Conservation (phyloP, 768 basidiomycete species). For the Calvatia gigantea region DNA sequence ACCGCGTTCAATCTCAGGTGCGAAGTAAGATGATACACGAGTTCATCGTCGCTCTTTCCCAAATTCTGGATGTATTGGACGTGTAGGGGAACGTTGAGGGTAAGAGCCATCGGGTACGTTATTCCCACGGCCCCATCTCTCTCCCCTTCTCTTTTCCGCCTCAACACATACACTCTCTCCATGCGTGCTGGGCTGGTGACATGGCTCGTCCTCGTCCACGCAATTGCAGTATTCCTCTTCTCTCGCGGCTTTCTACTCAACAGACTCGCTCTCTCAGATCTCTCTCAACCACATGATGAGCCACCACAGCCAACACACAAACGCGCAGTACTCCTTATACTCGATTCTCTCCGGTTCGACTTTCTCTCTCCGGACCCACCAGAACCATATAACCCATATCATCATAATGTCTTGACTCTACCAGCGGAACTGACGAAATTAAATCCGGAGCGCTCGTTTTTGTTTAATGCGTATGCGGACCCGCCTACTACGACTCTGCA, state of each 20-base stretch:
- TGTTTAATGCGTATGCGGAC: conserved; percentile 89
- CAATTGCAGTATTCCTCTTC: conserved; percentile 84
- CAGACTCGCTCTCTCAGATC: conserved; percentile 64
- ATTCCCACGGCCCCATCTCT: background rate
- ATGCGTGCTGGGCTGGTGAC: conserved; percentile 27
- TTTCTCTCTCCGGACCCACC: conserved; percentile 78
- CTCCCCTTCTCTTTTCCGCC: too few relatives aligned
- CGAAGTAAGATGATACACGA: conserved; percentile 85
- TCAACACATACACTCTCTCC: too few relatives aligned
- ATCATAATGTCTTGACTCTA: conserved; percentile 80
- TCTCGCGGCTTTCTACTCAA: conserved; percentile 88
- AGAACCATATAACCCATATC: conserved; percentile 56
- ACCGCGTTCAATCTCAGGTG: conserved; percentile 95
- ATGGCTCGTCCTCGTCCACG: conserved; percentile 66
- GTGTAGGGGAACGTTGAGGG: conserved; percentile 46
- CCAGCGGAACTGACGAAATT: conserved; percentile 66
- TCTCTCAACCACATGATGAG: conserved; percentile 42
- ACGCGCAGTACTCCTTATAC: conserved; percentile 79
- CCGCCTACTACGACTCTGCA: conserved; percentile 96
- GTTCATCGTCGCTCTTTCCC: conserved; percentile 79
- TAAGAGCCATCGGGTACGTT: background rate
- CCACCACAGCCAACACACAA: conserved; percentile 64
- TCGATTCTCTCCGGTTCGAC: conserved; percentile 93
- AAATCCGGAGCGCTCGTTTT: conserved; percentile 70
- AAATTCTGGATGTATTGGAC: conserved; percentile 75